phyloP scores from a whole-genome alignment of 768 basidiomycete genomes.

The Psilocybe cyanescens region DNA sequence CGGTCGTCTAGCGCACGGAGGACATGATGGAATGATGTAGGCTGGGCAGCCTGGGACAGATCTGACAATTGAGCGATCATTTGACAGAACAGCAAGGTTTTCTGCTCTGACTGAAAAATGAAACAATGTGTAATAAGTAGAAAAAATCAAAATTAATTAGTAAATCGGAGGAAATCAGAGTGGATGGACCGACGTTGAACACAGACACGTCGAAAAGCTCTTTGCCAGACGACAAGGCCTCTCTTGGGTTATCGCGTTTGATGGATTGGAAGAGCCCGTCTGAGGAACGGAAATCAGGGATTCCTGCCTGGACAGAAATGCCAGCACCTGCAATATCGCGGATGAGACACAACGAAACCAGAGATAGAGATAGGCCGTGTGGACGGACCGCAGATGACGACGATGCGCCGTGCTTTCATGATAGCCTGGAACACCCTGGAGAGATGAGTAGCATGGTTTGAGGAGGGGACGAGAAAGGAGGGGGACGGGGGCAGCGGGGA shows the following conservation, averaged over 20 bases:
- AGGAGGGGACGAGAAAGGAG: slow-evolving; percentile 55
- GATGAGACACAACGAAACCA: slow-evolving; percentile 1
- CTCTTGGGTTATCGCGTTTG: slow-evolving; percentile 78
- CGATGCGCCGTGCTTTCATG: slow-evolving; percentile 78
- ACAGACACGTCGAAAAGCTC: slow-evolving; percentile 92
- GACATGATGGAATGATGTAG: slow-evolving; percentile 81
- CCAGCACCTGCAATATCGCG: slow-evolving; percentile 66
- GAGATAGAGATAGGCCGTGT: background rate
- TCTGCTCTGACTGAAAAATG: slow-evolving; percentile 62
- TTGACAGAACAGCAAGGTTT: slow-evolving; percentile 79
- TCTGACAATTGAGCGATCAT: slow-evolving; percentile 87
- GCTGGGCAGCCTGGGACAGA: slow-evolving; percentile 70
- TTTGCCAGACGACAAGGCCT: slow-evolving; percentile 73
- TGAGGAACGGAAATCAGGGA: slow-evolving; percentile 87
- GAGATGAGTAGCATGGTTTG: slow-evolving; percentile 50
- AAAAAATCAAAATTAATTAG: background rate
- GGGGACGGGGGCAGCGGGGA: slow-evolving; percentile 54
- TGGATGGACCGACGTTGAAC: slow-evolving; percentile 66
- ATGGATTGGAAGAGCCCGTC: slow-evolving; percentile 80
- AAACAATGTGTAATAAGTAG: background rate
- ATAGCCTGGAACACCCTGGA: slow-evolving; percentile 65
- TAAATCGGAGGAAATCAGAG: background rate
- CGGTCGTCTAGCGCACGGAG: slow-evolving; percentile 77
- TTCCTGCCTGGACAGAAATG: slow-evolving; percentile 85
- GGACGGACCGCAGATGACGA: slow-evolving; percentile 82